A percentile compares a stretch with the other conserved stretches of the same genome.
Evolutionary conservation across 495 filamentous ascomycete species (phyloP).

Genomic region (Aspergillus steynii): DNA sequence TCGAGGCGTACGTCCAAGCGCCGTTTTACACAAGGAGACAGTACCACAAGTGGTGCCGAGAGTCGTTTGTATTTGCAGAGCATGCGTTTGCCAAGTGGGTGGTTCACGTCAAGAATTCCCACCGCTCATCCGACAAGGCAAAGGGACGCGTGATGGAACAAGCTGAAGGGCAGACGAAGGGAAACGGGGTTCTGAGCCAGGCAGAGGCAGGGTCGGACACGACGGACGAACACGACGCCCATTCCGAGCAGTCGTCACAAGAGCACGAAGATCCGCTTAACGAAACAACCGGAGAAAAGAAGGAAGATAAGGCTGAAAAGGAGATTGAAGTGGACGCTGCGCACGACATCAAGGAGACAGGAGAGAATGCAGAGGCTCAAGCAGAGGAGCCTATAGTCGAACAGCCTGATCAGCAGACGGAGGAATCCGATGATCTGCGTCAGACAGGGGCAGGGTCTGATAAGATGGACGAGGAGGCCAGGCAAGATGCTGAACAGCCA

Average conservation of each 20-base stretch:
- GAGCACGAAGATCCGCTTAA: too few relatives aligned
- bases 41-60: constrained; percentile 3
- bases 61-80: constrained; percentile 2
- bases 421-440: not conserved
- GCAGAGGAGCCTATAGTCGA: not conserved
- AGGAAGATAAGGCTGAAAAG: too few relatives aligned
- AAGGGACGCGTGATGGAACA: not conserved
- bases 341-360: not conserved
- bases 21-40: not conserved
- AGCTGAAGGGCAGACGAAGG: too few relatives aligned
- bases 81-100: constrained; percentile 9
- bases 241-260: too few relatives aligned
- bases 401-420: not conserved
- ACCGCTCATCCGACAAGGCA: not conserved
- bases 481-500: too few relatives aligned
- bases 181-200: not conserved
- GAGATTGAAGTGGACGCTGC: not conserved
- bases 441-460: too few relatives aligned
- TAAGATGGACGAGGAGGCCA: too few relatives aligned
- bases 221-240: too few relatives aligned
- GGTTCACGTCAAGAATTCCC: not conserved
- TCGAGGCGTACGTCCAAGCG: not conserved
- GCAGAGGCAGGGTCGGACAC: not conserved
- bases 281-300: too few relatives aligned
- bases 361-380: not conserved